Evolutionary conservation across 306 rosid genomes (phyloP), one percentile per base, ranked within the genome.

Genomic region (Sophora flavescens): DNA sequence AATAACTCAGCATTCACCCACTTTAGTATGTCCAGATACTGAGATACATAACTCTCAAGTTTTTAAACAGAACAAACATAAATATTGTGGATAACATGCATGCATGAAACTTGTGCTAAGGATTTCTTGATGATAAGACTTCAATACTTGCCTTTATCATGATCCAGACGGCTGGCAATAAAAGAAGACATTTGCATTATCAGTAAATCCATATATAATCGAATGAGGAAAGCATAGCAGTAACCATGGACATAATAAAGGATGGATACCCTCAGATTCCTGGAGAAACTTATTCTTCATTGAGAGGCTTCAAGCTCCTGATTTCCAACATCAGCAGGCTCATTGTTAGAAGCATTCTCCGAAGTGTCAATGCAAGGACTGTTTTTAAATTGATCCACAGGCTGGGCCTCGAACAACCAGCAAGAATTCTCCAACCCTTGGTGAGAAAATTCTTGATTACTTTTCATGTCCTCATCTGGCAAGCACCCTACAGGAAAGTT

Each of bases 281-380:
- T 38, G 69, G 53, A 14, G 44, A 32, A 59, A 63, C 13, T 72
- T 58, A 12, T 66, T 77, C 57, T 82, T 94, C 91, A 89, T n/a
- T 86, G 84, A 30, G 93, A 85, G 78, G 89, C 78, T 85, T 84
- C 94, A 22, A 77, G 77, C 63, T 85, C 87, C 82, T 88, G 71
- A 18, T 68, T 70, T 64, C 78, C 83, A 81, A 57, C 78, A 54
- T 86, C 80, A 26, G 75, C 78, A 28, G 79, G 80, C 18, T 53
- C 86, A 50, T 67, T 81, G 78, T 78, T 85, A 0, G 90, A 91
- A 58, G 89, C 79, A 68, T 88, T 83, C 68, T 87, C 91, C 0
- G 95, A 86, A 44, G 58, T 82, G 78, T 86, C 95, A 9, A 81
- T 22, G 77, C 87, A 74, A 72, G 89, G 83, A 83, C 78, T 80